Evolutionary conservation across 768 basidiomycete genomes (phyloP).

Genomic region (Tylopilus plumbeoviolaceoides): DNA sequence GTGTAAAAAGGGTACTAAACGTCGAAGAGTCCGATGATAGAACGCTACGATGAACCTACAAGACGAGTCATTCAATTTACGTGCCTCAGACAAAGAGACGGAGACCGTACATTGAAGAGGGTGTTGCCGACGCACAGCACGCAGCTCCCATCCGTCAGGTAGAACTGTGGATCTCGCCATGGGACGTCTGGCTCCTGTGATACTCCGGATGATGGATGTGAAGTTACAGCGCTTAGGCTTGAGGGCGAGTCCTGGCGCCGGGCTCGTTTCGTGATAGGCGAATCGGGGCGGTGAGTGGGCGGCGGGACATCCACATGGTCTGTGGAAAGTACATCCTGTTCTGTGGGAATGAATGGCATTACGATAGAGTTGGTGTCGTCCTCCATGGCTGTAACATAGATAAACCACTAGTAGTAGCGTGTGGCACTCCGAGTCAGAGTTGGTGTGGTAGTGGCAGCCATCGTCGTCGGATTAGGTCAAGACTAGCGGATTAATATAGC

Average conservation of each 20-base stretch:
- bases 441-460: background rate
- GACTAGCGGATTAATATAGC: too few relatives aligned
- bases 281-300: slow-evolving; percentile 8
- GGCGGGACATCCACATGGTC: background rate
- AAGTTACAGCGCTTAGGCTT: background rate
- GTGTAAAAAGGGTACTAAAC: slow-evolving; percentile 61
- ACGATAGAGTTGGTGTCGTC: slow-evolving; percentile 1
- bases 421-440: background rate
- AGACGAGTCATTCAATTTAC: slow-evolving; percentile 4
- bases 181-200: slow-evolving; percentile 12
- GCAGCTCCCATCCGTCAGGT: slow-evolving; percentile 67
- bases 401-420: too few relatives aligned
- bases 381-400: slow-evolving; percentile 10
- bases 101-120: slow-evolving; percentile 58
- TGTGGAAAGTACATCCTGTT: slow-evolving; percentile 12
- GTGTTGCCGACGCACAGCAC: slow-evolving; percentile 58
- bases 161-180: slow-evolving; percentile 50
- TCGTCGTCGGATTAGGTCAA: background rate
- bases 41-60: slow-evolving; percentile 55
- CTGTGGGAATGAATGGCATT: slow-evolving; percentile 21
- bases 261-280: slow-evolving; percentile 8
- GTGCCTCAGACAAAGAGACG: background rate
- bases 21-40: slow-evolving; percentile 61
- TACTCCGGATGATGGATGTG: background rate
- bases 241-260: slow-evolving; percentile 8